phyloP scores from a whole-genome alignment of 164 flowering plant genomes.

The Pachysandra terminalis region DNA sequence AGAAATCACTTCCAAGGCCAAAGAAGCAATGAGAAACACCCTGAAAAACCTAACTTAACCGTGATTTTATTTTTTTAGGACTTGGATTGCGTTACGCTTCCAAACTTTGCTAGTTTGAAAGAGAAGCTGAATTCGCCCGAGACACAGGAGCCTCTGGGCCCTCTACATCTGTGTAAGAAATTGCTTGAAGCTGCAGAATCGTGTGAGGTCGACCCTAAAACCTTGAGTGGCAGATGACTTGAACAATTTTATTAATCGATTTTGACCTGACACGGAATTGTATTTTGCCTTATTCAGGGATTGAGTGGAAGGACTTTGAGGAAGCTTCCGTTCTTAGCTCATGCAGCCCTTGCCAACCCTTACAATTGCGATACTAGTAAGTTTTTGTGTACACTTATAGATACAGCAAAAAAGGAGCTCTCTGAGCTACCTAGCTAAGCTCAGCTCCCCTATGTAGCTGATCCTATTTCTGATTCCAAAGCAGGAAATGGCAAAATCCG shows the following conservation, averaged over 20 bases:
- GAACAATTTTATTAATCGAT: neutral
- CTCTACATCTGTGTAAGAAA: slow-evolving; percentile 36
- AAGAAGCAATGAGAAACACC: neutral
- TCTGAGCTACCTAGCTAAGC: slow-evolving; percentile 55
- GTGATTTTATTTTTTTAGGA: slow-evolving; percentile 28
- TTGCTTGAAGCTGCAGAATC: slow-evolving; percentile 78
- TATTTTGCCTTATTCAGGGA: slow-evolving; percentile 45
- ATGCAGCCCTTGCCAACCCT: slow-evolving; percentile 68
- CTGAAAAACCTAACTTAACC: neutral
- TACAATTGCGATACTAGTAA: slow-evolving; percentile 42
- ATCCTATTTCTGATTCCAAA: neutral
- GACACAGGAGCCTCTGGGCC: slow-evolving; percentile 22
- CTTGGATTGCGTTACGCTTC: slow-evolving; percentile 35
- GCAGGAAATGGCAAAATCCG: neutral
- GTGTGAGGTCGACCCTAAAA: slow-evolving; percentile 57
- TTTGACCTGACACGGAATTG: neutral
- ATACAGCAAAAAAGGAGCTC: slow-evolving; percentile 68
- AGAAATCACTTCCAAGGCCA: too few relatives aligned
- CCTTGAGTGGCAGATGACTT: neutral
- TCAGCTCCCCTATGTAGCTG: neutral
- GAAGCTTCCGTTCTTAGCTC: slow-evolving; percentile 94
- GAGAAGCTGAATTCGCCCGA: slow-evolving; percentile 42
- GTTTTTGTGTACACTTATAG: slow-evolving; percentile 62
- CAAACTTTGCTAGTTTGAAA: slow-evolving; percentile 47
- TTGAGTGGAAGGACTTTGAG: slow-evolving; percentile 91